Base-by-base conservation (phyloP, 768 basidiomycete species). In the Boletus barrowsii region DNA sequence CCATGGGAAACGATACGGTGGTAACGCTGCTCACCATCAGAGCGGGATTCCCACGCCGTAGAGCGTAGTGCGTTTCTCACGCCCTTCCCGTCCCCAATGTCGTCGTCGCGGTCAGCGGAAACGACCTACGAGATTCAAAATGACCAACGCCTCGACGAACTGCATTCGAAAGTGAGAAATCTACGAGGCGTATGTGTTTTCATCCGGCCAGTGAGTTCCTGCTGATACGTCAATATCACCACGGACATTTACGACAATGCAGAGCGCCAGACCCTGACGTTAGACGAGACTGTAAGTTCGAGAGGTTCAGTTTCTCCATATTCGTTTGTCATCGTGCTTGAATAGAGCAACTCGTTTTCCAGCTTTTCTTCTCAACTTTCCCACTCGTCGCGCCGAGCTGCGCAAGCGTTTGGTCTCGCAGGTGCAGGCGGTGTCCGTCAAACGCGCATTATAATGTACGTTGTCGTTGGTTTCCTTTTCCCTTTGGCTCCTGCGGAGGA, bases 221-320 rank as follows among this genome's bases (percentile, higher is more conserved):
- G 36, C 36, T 53, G 42, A 57, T 42, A 30, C 30, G 6, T 32
- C 11, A 18, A 93, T 90, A 79, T 94, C n/a, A 93, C 91, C 13
- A 88, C 83, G 3, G 91, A 94, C 72, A 92, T 94, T 37, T 79
- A 94, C 66, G 81, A 83, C 56, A 92, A 93, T 63, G 86, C 86
- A 2, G 91, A 94, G 71, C 75, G 85, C 10, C 92, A 93, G 73
- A 93, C 93, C 63, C 65, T 80, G 3, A 81, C 87, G 50, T 74
- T 94, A 24, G 90, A 93, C 62, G 82, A 87, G 37, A 84, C 90
- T 3, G 90, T 90, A 55, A 57, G 86, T 68, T 24, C 18, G 13
- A 39, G 26, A n/a, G 37, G 8, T 30, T 8, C n/a, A 51, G 14
- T 18, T 15, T 48, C 8, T 37, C 45, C 33, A 15, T 44, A 3